Percentiles rank a stretch among this genome's conserved stretches.
Conservation (phyloP, 2,329 filamentous ascomycete species). For the Fusarium lateritium region DNA sequence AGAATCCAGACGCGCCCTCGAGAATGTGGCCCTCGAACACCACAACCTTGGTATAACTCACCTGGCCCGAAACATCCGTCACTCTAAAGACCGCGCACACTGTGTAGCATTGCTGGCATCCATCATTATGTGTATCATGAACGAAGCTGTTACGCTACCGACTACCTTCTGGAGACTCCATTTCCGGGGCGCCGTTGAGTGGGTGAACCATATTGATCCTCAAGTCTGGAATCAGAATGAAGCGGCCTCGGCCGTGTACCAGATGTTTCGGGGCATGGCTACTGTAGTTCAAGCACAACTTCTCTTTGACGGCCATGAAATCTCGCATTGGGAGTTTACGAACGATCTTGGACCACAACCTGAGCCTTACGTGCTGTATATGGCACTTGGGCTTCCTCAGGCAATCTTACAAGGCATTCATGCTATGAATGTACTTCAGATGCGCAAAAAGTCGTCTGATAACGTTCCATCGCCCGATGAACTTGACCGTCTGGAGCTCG, state of each 20-base stretch:
- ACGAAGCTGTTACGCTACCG: slow-evolving; percentile 45
- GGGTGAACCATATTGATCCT: slow-evolving; percentile 48
- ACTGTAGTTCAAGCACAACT: slow-evolving; percentile 44
- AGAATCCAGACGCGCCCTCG: slow-evolving; percentile 31
- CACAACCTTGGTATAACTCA: slow-evolving; percentile 48
- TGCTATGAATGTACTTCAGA: slow-evolving; percentile 39
- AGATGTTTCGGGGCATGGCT: slow-evolving; percentile 47
- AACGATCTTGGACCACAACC: slow-evolving; percentile 44
- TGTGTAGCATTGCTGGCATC: slow-evolving; percentile 43
- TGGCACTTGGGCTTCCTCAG: slow-evolving; percentile 42
- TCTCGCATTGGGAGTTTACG: slow-evolving; percentile 37
- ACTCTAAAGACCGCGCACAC: slow-evolving; percentile 42
- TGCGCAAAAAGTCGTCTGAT: slow-evolving; percentile 29
- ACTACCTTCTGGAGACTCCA: slow-evolving; percentile 45
- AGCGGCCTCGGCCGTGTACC: slow-evolving; percentile 42
- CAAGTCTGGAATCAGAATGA: slow-evolving; percentile 46
- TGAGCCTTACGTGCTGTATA: slow-evolving; percentile 38
- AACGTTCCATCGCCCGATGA: slow-evolving; percentile 19
- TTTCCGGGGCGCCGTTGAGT: slow-evolving; percentile 45
- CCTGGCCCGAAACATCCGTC: slow-evolving; percentile 44
- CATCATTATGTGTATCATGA: slow-evolving; percentile 45
- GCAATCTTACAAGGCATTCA: slow-evolving; percentile 42
- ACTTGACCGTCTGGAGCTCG: slow-evolving; percentile 43
- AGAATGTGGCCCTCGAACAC: slow-evolving; percentile 45
- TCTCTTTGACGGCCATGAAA: slow-evolving; percentile 35